phyloP scores from a whole-genome alignment of 345 rosid species.

The Dovyalis caffra region DNA sequence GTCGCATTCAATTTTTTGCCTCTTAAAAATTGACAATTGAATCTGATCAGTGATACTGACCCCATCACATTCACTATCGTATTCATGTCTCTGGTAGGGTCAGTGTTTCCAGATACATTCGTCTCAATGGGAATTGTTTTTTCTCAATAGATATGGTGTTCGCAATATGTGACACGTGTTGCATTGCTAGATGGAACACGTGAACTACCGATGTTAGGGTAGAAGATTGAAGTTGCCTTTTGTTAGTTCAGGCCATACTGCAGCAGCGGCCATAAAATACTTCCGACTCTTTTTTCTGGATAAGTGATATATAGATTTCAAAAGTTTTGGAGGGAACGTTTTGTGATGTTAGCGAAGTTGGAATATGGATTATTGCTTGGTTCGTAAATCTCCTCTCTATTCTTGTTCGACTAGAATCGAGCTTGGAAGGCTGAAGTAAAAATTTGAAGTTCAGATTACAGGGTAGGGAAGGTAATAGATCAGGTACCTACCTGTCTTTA shows the following conservation, averaged over 20 bases:
- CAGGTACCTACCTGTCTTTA: too few species aligned
- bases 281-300: background rate
- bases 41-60: background rate
- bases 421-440: background rate
- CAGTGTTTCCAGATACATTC: background rate
- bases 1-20: background rate
- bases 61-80: constrained; percentile 6
- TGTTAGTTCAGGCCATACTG: background rate
- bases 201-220: too few species aligned
- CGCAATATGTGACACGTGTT: too few species aligned
- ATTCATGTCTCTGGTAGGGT: background rate
- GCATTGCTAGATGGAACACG: too few species aligned
- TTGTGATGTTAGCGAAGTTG: background rate
- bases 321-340: background rate
- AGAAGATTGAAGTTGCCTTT: too few species aligned
- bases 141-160: background rate
- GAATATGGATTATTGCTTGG: background rate
- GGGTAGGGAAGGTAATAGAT: background rate
- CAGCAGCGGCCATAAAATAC: background rate
- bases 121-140: background rate
- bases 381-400: background rate
- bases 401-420: background rate
- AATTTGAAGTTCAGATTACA: background rate
- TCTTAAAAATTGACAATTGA: background rate
- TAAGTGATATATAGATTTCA: too few species aligned